Evolutionary conservation across 306 rosid species (phyloP), one percentile per base, ranked within the genome.

Genomic region (Astragalus glycyphyllos): DNA sequence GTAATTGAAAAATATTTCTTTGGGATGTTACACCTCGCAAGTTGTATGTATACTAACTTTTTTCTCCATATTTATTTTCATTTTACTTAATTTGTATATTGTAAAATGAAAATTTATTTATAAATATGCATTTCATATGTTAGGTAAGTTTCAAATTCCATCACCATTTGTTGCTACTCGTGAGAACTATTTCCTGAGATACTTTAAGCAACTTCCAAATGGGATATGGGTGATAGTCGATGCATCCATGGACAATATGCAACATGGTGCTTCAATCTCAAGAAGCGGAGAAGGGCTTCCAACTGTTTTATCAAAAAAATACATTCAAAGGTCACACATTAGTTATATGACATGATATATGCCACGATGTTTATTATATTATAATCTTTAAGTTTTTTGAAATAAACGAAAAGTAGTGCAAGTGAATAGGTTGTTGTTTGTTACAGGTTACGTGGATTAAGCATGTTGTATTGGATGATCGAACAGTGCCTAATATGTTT

Each of bases 161-260:
- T 86, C 98, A 4, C 98, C 98, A 4, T 84, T 88, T 1, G 91
- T 90, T 76, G 90, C 97, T 0, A 88, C 92, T 35, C 83, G 97
- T 6, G 93, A 92, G n/a, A 90, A 89, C 74, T 86, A 92, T 53
- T 92, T 85, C 35, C 91, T 85, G 3, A 79, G 97, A 79, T 92
- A 92, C 74, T 92, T 96, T 49, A 92, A 92, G 71, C 93, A 86
- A 67, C 96, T 84, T n/a, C 62, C 68, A 1, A 91, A 88, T 53
- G 96, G 96, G 51, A 81, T 77, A 35, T 92, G 97, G 98, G 97
- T 87, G 0, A 93, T 92, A 65, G 97, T 86, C 0, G 98, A 92
- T 81, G 93, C 88, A 45, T 88, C 98, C 35, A 65, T 92, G 77
- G 96, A 90, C 50, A 86, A 71, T 49, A 41, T 90, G 6, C 85